Conservation (phyloP, 768 basidiomycete genomes). For the Myochromella boudieri region DNA sequence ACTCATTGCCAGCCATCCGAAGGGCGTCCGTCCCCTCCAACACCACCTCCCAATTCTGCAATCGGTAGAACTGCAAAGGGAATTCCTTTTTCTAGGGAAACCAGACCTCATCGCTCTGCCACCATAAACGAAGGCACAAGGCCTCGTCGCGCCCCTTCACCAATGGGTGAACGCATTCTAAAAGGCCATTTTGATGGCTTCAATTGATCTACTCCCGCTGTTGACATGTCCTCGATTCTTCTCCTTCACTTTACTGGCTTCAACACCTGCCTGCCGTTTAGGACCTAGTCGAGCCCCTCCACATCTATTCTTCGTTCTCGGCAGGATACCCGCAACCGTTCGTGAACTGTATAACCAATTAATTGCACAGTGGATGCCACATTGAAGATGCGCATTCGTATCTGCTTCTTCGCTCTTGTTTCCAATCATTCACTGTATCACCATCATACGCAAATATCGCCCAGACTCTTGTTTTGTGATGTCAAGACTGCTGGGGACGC, state of each 20-base stretch:
- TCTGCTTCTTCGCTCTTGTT: background rate
- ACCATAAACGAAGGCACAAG: slow-evolving; percentile 51
- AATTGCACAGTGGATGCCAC: slow-evolving; percentile 5
- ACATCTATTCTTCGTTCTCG: slow-evolving; percentile 19
- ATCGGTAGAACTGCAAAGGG: slow-evolving; percentile 36
- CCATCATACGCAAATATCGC: background rate
- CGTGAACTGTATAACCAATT: slow-evolving; percentile 21
- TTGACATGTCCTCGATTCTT: too few relatives aligned
- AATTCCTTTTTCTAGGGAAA: slow-evolving; percentile 28
- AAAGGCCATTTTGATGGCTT: slow-evolving; percentile 93
- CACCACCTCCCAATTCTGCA: slow-evolving; percentile 53
- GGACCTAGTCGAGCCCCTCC: slow-evolving; percentile 9
- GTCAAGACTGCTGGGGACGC: slow-evolving; percentile 2
- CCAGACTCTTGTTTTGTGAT: slow-evolving; percentile 3
- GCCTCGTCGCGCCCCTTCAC: slow-evolving; percentile 71
- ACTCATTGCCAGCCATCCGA: slow-evolving; percentile 17
- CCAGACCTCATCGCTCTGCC: slow-evolving; percentile 55
- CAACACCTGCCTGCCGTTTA: slow-evolving; percentile 8
- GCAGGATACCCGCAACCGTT: slow-evolving; percentile 40
- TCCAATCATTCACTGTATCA: slow-evolving; percentile 6
- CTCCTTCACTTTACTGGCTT: slow-evolving; percentile 15
- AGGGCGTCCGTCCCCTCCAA: slow-evolving; percentile 35
- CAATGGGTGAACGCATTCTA: slow-evolving; percentile 89
- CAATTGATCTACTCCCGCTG: slow-evolving; percentile 45
- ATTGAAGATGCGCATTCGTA: background rate